Base-by-base conservation (phyloP, 1,284 basidiomycete genomes). In the Apiotrichum siamense region DNA sequence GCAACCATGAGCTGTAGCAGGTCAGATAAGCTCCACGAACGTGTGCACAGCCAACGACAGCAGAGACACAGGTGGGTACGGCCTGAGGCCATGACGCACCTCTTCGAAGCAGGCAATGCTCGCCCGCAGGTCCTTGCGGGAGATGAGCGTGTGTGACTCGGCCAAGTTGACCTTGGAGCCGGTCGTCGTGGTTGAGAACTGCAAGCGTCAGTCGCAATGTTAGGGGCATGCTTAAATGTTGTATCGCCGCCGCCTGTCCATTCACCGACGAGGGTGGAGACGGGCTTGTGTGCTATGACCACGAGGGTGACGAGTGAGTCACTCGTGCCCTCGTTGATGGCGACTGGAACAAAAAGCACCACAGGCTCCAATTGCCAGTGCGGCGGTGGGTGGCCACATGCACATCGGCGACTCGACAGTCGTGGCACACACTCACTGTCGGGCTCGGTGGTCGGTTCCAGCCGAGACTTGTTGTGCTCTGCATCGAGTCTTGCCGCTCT, bases 1-100 rank as follows among this genome's bases (percentile, higher is more conserved):
- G 84, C 81, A 57, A 75, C 80, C 75, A 96, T 81, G 44, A 96
- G 78, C 83, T 92, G 46, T 12, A 13, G 4, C 18, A 32, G 26
- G n/a, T 24, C 5, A 21, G 23, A 12, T 25, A 13, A 11, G 33
- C 35, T 43, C 41, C 41, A 43, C 41, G 13, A 20, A 25, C 32
- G 26, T 43, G 18, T 21, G 32, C 41, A 43, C 41, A 31, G 41
- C 24, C 4, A 11, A 25, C 23, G 12, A 39, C 6, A 21, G 21
- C 6, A 13, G 4, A 25, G 12, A 37, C 18, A 37, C 32, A 33
- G 7, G 13, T 15, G n/a, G n/a, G n/a, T n/a, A n/a, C 18, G 33
- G 33, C 29, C n/a, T 2, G n/a, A 26, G n/a, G n/a, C n/a, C n/a
- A n/a, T 10, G 4, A 52, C 66, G 20, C 33, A 72, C 71, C 44